Evolutionary conservation across 352 stramenopile genomes (phyloP), one percentile per base, ranked within the genome.

Genomic region (Phytophthora sojae): DNA sequence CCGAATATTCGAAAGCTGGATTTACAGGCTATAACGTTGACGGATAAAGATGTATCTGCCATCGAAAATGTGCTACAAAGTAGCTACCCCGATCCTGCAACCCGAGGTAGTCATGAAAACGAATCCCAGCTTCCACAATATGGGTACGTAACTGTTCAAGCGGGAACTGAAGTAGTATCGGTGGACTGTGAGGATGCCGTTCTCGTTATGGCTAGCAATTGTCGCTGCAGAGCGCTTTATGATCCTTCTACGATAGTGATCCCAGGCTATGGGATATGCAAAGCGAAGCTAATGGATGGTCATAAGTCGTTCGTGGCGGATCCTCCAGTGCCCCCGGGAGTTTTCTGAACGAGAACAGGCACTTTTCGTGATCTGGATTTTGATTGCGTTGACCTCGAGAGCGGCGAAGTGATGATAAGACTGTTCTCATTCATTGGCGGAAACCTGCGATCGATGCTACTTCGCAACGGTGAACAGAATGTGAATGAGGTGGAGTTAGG

Each of bases 321-420:
- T 52, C 61, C n/a, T 19, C 12, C 39, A n/a, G 3, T 47, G 7
- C 39, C 39, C 5, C 39, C 12, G 3, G 39, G 12, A 17, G 39
- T 47, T 47, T 47, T 47, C 9, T 7, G 39, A 47, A 47, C 14
- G 39, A 4, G 11, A 47, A 47, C 39, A 15, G 15, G 4, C 3
- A 19, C 12, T 47, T 47, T 47, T 47, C 39, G 15, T 5, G 15
- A 19, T 11, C 57, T 71, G n/a, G 26, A 8, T 5, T 35, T 71
- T 25, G 37, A 66, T 3, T 71, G 58, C 14, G 49, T 66, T n/a
- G 56, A 67, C 12, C 30, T 71, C 39, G 64, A 71, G 14, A 56
- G 54, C 19, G 11, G 29, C 4, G 17, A 39, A 6, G 47, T 57
- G 19, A 12, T 65, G 8, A 39, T 39, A 11, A 26, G 21, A 6